Conservation (phyloP, 1,139 yeast species). For the Zhuliangozyma parablackwelliae region DNA sequence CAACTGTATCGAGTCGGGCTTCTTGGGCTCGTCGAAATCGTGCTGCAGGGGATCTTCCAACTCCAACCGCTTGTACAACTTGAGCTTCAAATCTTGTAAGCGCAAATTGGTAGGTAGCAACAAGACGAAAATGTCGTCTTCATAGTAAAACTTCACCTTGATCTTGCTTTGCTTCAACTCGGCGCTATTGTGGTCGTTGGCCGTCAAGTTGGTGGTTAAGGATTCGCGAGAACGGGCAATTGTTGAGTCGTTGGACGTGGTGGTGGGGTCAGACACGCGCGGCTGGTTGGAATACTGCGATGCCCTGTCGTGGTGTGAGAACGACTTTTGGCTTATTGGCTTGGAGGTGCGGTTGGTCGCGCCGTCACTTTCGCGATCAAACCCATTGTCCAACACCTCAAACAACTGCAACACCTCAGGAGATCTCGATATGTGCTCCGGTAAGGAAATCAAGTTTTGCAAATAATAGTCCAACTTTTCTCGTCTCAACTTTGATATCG, state of each 20-base stretch:
- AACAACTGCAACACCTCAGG: constrained; percentile 69
- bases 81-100: constrained; percentile 55
- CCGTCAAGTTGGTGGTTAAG: constrained; percentile 6
- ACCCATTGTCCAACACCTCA: constrained; percentile 59
- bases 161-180: constrained; percentile 27
- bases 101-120: constrained; percentile 62
- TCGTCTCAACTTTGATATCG: constrained; percentile 78
- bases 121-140: constrained; percentile 88
- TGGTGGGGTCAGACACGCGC: constrained; percentile 12
- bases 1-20: constrained; percentile 21
- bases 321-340: constrained; percentile 39
- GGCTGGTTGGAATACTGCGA: constrained; percentile 34
- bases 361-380: constrained; percentile 30
- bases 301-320: constrained; percentile 39
- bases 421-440: constrained; percentile 69
- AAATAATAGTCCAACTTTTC: constrained; percentile 84
- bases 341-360: constrained; percentile 26
- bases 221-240: constrained; percentile 11
- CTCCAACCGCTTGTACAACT: constrained; percentile 63
- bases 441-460: constrained; percentile 67
- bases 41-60: constrained; percentile 11
- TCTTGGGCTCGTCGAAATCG: constrained; percentile 11
- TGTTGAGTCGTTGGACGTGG: constrained; percentile 22
- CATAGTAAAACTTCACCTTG: constrained; percentile 80
- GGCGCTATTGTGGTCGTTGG: constrained; percentile 4